Base-by-base conservation (phyloP, 2,329 filamentous ascomycete species). In the Fusarium sp. region DNA sequence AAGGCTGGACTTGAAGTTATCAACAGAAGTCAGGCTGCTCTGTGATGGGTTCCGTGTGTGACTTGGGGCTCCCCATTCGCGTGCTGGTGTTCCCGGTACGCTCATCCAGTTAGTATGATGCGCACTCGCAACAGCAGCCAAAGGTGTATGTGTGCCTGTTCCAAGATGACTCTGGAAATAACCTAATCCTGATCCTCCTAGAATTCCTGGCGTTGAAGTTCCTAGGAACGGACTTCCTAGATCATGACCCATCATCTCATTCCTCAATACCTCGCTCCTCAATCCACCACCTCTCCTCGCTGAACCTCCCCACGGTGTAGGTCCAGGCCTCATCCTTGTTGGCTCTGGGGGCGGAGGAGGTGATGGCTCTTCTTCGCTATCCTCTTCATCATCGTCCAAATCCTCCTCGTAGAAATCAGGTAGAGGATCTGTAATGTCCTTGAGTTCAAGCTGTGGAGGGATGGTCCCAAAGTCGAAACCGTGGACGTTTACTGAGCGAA, bases 321-420 rank as follows among this genome's bases (percentile, higher is more conserved):
- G 73, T 6, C 72, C 74, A 11, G 75, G 65, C 48, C 73, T 74
- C 41, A 77, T 65, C 58, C 71, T 78, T 55, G 67, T 48, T 28
- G 71, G 72, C 26, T 73, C 69, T 15, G 70, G 70, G 26, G 71
- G 69, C 3, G 70, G 73, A 6, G 69, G 68, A 12, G 71, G 66
- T 10, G 71, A 67, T 28, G 71, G 69, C 24, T 78, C 75, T 11
- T 82, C 79, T 22, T 84, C 83, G n/a, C 83, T 83, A 4, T 81
- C 81, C 6, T 80, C 82, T 7, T 81, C 86, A 5, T 81, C 82
- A 18, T 90, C 88, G 18, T 90, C 88, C 42, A 91, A 85, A 33
- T 93, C 90, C 76, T 94, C 91, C 77, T 98, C 96, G 85, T 99
- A 99, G 80, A 99, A 99, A 79, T 99, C 96, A 2, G 95, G 92